Evolutionary conservation across 306 rosid species (phyloP), one percentile per base, ranked within the genome.

Genomic region (Glycine latifolia): DNA sequence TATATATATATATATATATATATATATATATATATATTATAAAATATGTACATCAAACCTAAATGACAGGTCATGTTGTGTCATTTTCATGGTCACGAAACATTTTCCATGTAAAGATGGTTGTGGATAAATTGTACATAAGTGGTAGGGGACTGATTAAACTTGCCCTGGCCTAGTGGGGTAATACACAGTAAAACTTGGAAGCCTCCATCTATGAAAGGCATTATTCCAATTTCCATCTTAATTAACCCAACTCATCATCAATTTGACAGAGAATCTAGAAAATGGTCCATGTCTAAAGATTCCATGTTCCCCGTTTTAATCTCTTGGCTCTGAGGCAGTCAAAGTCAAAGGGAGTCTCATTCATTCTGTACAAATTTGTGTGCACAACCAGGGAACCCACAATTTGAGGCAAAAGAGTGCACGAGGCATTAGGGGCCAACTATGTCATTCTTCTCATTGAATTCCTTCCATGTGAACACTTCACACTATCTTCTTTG

Each of bases 261-360:
- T 73, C 71, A 86, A 72, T 65, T 43, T 63, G 85, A 58, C 3
- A 71, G 9, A 56, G 66, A 77, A 53, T 83, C 63, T 37, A 67
- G 71, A 63, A 63, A 81, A 68, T 31, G 69, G 71, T 56, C 58
- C 82, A 71, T 48, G 71, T 53, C 61, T 44, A 11, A 66, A 73
- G 77, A 83, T 86, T 79, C 61, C 73, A 20, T 70, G 70, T 55
- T 13, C 69, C 80, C 75, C 62, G 11, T 50, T 71, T 43, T 33
- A 62, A 46, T 74, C 17, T 20, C 61, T 73, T 75, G 75, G 39
- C 72, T 73, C 35, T 67, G 16, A 67, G 9, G 52, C 39, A 13
- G 26, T 66, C 49, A 33, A 35, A 73, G 81, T 66, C 73, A 35
- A 81, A 67, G 62, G 66, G 75, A 63, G 78, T 35, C 67, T 63